A percentile compares a stretch with the other conserved stretches of the same genome.
Conservation (phyloP, 2,329 filamentous ascomycete species). For the Colletotrichum tropicale region DNA sequence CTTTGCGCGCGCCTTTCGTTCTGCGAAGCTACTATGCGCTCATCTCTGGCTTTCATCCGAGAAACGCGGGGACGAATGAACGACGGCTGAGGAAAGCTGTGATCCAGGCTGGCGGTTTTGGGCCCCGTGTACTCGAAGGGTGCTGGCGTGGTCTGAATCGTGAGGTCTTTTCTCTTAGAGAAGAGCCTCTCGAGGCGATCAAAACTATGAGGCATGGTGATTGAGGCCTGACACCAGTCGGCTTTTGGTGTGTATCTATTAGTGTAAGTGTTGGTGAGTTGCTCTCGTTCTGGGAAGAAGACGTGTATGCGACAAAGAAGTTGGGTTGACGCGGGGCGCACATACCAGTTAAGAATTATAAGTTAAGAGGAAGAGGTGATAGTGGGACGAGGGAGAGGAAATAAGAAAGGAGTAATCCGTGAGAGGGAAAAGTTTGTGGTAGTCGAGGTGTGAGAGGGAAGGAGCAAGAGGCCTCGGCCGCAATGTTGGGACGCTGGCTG, state of each 20-base stretch:
- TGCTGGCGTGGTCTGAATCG: background rate
- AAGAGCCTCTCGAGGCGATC: constrained; percentile 55
- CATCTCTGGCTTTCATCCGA: constrained; percentile 63
- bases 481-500: background rate
- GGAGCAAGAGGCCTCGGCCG: background rate
- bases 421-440: background rate
- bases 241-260: background rate
- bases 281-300: background rate
- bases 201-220: constrained; percentile 17
- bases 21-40: constrained; percentile 26
- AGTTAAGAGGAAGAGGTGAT: background rate
- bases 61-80: constrained; percentile 61
- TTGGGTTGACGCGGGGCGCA: background rate
- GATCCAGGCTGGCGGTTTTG: constrained; percentile 29
- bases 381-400: background rate
- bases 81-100: constrained; percentile 54
- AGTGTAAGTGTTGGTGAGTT: background rate
- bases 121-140: background rate
- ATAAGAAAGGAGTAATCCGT: background rate
- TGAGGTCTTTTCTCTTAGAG: constrained; percentile 41
- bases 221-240: background rate
- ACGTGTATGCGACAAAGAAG: background rate
- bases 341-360: background rate
- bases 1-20: constrained; percentile 14
- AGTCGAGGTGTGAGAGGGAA: background rate